Evolutionary conservation across 768 basidiomycete species (phyloP), one percentile per base, ranked within the genome.

Genomic region (Xerocomellus chrysenteron): DNA sequence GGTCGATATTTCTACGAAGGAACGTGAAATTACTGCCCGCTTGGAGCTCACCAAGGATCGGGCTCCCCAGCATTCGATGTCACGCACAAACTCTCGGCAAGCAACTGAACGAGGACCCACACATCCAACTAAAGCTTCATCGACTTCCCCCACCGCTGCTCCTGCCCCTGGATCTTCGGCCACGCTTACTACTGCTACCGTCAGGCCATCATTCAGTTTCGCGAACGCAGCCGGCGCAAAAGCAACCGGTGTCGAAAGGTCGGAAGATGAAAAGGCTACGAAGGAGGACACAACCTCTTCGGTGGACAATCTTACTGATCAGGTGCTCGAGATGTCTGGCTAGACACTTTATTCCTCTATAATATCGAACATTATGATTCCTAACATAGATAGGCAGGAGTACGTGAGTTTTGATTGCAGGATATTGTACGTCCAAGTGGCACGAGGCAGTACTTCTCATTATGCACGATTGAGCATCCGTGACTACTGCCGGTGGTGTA

Each of bases 181-280:
- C 5, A 50, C 68, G 21, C 71, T 71, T 42, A 61, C 76, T 40
- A 62, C 74, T 17, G 68, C 72, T 10, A 78, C 84, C 47, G 83
- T 92, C 14, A 80, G 90, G 52, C 86, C 91, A 0, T 78, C 81
- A 5, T 77, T 94, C 61, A 93, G 91, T 67, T 95, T 95, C 63
- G 92, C 92, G 0, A 87, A 79, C 52, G 92, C 86, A 39, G 88
- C 89, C 2, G 79, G 82, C 16, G 62, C 63, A 19, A 74, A 65
- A 57, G 55, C 54, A 28, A 52, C 62, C 24, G 42, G 57, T 46
- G 53, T 47, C 0, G 57, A 6, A 41, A 65, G 55, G 40, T 62
- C 58, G 42, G 63, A 70, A 24, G 64, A 65, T 36, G 49, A 60
- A 33, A 54, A 56, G n/a, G 47, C 19, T 44, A 37, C 16, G 4